Evolutionary conservation across 2,329 filamentous ascomycete genomes (phyloP).

Genomic region (Diplodia corticola): DNA sequence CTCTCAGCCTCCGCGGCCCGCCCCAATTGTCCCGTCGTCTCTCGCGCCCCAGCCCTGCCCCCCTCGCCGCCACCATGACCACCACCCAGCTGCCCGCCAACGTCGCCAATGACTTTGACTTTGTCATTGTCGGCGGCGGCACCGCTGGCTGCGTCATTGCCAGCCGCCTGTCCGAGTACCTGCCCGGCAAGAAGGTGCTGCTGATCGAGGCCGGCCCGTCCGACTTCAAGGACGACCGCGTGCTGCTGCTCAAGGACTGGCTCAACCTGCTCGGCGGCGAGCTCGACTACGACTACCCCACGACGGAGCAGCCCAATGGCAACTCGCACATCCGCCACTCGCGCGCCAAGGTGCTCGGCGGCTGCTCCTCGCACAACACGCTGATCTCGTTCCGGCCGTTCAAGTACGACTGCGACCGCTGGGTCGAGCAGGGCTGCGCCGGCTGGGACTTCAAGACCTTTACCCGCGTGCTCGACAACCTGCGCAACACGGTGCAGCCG

Average conservation of each 20-base stretch:
- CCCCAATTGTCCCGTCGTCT: conserved; percentile 17
- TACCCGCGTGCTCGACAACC: conserved; percentile 76
- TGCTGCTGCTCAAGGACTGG: conserved; percentile 86
- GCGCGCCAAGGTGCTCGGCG: conserved; percentile 86
- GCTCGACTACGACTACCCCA: conserved; percentile 88
- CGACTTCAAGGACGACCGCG: conserved; percentile 84
- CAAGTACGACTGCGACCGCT: conserved; percentile 81
- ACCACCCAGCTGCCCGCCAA: conserved; percentile 66
- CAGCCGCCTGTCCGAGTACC: conserved; percentile 75
- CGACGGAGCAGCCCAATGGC: conserved; percentile 84
- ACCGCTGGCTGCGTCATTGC: conserved; percentile 85
- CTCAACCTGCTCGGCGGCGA: conserved; percentile 78
- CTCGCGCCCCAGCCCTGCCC: neutral
- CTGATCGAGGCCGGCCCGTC: conserved; percentile 87
- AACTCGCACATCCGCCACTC: conserved; percentile 93
- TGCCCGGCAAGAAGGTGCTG: conserved; percentile 78
- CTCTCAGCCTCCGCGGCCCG: conserved; percentile 10
- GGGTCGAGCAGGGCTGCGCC: conserved; percentile 77
- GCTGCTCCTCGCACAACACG: conserved; percentile 92
- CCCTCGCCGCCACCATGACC: conserved; percentile 57
- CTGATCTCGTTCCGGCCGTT: conserved; percentile 91
- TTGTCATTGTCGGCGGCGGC: conserved; percentile 81
- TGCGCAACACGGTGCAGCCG: conserved; percentile 87
- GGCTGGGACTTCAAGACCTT: conserved; percentile 88
- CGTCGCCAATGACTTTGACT: conserved; percentile 72